A percentile compares a stretch with the other conserved stretches of the same genome.
Conservation (phyloP, 2,329 filamentous ascomycete genomes). For the Hypoxylon sp. region DNA sequence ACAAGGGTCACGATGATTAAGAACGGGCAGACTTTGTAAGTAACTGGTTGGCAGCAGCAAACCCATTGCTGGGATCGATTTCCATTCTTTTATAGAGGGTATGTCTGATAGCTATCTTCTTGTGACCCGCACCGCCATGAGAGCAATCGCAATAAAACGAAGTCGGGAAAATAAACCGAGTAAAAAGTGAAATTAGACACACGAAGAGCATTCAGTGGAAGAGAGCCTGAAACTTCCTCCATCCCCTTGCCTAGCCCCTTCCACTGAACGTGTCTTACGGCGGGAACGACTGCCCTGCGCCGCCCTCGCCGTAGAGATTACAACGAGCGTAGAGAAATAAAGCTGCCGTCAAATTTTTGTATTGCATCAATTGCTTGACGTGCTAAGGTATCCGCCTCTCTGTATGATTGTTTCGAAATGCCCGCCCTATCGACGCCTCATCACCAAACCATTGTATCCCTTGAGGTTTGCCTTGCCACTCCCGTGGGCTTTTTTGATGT, state of each 20-base stretch:
- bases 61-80: slow-evolving; percentile 42
- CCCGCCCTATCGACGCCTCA: slow-evolving; percentile 47
- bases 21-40: neutral
- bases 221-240: slow-evolving; percentile 18
- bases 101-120: slow-evolving; percentile 44
- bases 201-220: slow-evolving; percentile 51
- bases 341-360: slow-evolving; percentile 46
- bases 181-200: slow-evolving; percentile 53
- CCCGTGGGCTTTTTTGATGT: slow-evolving; percentile 42
- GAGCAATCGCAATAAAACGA: slow-evolving; percentile 44
- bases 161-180: slow-evolving; percentile 50
- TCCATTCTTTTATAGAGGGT: slow-evolving; percentile 49
- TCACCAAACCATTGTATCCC: slow-evolving; percentile 46
- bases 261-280: slow-evolving; percentile 47
- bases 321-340: slow-evolving; percentile 66
- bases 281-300: slow-evolving; percentile 54
- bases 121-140: slow-evolving; percentile 51
- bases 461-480: slow-evolving; percentile 42
- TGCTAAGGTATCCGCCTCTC: slow-evolving; percentile 47
- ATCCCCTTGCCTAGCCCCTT: slow-evolving; percentile 23
- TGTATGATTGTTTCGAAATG: slow-evolving; percentile 46
- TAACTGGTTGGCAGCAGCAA: slow-evolving; percentile 43
- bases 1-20: slow-evolving; percentile 2
- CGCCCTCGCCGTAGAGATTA: slow-evolving; percentile 58
- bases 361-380: slow-evolving; percentile 42